A percentile compares a stretch with the other conserved stretches of the same genome.
Conservation (phyloP, 495 filamentous ascomycete genomes). For the Neurospora sp. region DNA sequence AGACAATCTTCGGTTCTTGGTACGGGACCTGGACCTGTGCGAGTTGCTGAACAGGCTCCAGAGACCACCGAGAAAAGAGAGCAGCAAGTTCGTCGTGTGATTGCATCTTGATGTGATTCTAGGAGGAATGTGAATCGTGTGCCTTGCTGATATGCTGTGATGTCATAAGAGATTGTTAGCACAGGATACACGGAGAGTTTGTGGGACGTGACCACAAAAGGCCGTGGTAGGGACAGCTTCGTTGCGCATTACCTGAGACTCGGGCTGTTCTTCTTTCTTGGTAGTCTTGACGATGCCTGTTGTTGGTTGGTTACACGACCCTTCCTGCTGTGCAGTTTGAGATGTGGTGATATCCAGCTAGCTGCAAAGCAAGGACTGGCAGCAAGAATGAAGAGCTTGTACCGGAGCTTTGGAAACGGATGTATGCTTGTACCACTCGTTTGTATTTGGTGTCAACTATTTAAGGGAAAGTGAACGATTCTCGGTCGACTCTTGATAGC, state of each 20-base stretch:
- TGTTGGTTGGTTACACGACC: background rate
- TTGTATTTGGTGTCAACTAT: background rate
- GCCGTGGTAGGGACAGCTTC: background rate
- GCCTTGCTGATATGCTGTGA: background rate
- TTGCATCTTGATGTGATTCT: slow-evolving; percentile 32
- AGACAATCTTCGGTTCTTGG: slow-evolving; percentile 38
- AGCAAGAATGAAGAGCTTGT: background rate
- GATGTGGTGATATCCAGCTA: background rate
- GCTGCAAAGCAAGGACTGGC: background rate
- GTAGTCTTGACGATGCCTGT: background rate
- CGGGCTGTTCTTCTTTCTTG: background rate
- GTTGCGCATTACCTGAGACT: background rate
- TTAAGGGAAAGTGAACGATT: background rate
- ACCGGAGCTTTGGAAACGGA: background rate
- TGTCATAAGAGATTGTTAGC: background rate
- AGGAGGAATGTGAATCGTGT: background rate
- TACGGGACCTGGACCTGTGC: slow-evolving; percentile 17
- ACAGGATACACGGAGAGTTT: background rate
- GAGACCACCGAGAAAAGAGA: slow-evolving; percentile 55
- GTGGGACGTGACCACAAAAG: background rate
- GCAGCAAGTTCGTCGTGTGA: slow-evolving; percentile 55
- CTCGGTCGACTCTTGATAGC: background rate
- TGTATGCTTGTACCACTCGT: background rate
- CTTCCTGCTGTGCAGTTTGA: background rate
- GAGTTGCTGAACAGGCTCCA: slow-evolving; percentile 30